These are phyloP conservation scores for Yarrowia phangngaensis DNA, from an alignment of 805 yeast species.

Conservation along the genomic window DNA sequence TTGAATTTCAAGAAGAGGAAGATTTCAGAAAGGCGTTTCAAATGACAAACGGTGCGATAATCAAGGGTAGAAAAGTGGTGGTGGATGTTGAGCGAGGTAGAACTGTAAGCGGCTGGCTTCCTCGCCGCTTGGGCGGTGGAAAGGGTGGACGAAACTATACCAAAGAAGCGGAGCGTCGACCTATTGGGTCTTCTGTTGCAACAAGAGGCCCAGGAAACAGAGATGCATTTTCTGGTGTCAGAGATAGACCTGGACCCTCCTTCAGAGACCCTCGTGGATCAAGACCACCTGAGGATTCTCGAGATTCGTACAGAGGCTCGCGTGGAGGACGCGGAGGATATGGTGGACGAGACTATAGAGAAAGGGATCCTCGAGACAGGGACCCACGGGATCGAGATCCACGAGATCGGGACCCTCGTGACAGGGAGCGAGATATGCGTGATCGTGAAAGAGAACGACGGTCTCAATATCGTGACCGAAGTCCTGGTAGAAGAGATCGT, in stretches of 20 bases:
- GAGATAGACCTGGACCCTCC: slow-evolving; percentile 28
- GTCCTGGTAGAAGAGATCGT: slow-evolving; percentile 29
- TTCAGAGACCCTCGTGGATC: slow-evolving; percentile 19
- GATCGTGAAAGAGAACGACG: slow-evolving; percentile 18
- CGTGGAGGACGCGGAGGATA: slow-evolving; percentile 26
- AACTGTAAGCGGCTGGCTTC: slow-evolving; percentile 41
- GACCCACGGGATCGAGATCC: slow-evolving; percentile 26
- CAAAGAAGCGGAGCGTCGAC: slow-evolving; percentile 34
- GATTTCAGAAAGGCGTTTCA: slow-evolving; percentile 52
- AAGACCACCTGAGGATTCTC: slow-evolving; percentile 22
- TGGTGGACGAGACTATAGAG: slow-evolving; percentile 28
- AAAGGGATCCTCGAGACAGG: slow-evolving; percentile 28
- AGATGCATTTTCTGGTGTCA: slow-evolving; percentile 25
- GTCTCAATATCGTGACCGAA: slow-evolving; percentile 26
- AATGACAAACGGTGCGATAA: slow-evolving; percentile 51
- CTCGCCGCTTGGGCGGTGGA: slow-evolving; percentile 73
- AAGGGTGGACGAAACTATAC: slow-evolving; percentile 79
- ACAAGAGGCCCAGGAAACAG: slow-evolving; percentile 28
- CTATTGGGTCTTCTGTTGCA: slow-evolving; percentile 16
- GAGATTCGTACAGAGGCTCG: slow-evolving; percentile 26
- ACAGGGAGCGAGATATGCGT: slow-evolving; percentile 1
- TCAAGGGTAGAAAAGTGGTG: slow-evolving; percentile 51
- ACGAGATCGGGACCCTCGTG: slow-evolving; percentile 9
- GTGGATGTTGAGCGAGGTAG: slow-evolving; percentile 44
- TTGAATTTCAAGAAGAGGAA: slow-evolving; percentile 58